These are phyloP conservation scores for Kazachstania bromeliacearum DNA, from an alignment of 805 yeast genomes.

Conservation along the genomic window DNA sequence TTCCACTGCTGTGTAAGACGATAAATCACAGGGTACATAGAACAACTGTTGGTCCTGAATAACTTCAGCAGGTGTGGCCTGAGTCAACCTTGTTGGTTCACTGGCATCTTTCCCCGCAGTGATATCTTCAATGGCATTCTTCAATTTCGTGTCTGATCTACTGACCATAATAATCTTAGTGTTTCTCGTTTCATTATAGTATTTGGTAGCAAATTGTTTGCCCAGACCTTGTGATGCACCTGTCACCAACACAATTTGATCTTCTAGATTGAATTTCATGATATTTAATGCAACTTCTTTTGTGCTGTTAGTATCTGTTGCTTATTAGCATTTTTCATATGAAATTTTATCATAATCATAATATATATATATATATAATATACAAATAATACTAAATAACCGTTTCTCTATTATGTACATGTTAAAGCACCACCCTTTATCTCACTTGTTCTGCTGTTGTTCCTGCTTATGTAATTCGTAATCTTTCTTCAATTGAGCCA, in stretches of 20 bases:
- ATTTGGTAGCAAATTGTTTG: slow-evolving; percentile 55
- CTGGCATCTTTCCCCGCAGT: slow-evolving; percentile 6
- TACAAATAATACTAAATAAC: too few species aligned
- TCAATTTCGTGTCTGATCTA: slow-evolving; percentile 55
- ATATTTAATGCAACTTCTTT: too few species aligned
- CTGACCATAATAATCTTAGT: slow-evolving; percentile 71
- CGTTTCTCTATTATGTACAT: too few species aligned
- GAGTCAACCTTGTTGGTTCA: neutral
- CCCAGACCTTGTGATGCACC: slow-evolving; percentile 97
- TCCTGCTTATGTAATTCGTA: slow-evolving; percentile 42
- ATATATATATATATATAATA: neutral
- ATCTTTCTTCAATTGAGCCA: slow-evolving; percentile 62
- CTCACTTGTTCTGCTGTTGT: too few species aligned
- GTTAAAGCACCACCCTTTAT: too few species aligned
- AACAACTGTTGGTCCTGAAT: slow-evolving; percentile 24
- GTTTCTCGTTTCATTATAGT: slow-evolving; percentile 36
- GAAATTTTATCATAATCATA: neutral
- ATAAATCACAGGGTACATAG: slow-evolving; percentile 56
- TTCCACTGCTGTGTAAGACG: slow-evolving; percentile 43
- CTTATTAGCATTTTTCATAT: neutral
- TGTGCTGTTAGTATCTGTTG: neutral
- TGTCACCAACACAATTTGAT: slow-evolving; percentile 59
- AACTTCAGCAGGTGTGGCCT: slow-evolving; percentile 3
- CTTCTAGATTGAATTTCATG: slow-evolving; percentile 30
- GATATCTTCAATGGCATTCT: slow-evolving; percentile 40